Base-by-base conservation (phyloP, 2,329 filamentous ascomycete species). In the Samsoniella hepiali region DNA sequence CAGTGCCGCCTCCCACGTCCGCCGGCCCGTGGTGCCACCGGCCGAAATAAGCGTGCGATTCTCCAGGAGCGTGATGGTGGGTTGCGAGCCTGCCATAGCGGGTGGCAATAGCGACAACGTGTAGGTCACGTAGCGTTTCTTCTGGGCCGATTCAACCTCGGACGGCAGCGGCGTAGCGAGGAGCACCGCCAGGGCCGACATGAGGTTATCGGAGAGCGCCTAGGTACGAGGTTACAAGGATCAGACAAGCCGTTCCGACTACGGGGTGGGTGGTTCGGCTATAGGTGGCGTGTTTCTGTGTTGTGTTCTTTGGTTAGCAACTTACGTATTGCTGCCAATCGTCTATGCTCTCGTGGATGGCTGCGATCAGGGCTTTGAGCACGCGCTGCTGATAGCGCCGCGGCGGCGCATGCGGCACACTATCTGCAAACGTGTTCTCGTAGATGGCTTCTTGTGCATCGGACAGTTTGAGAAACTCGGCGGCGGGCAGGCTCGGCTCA, bases 321-420 rank as follows among this genome's bases (percentile, higher is more conserved):
- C 90, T 80, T 89, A 96, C 93, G 88, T 96, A 87, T 81, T 91
- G 82, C 69, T 97, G 91, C 75, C 92, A 93, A 74, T 97, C 87
- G 63, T 85, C 81, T 55, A 96, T 91, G 40, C 89, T 85, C 36
- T 81, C 78, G 74, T 97, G 91, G 59, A 97, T 87, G 63, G 81
- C 84, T 8, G 81, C 76, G 13, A 92, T 78, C 40, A 97, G 80
- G 66, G 86, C 79, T 73, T 96, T 97, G 58, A 97, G 76, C 1
- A 91, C 84, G 64, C 86, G 84, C 17, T 89, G 75, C 68, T 88
- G 86, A 72, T 96, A 96, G 58, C 88, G 79, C 27, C 81, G 78
- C 22, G 90, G 90, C 8, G 84, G 78, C 69, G 84, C 82, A 57
- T 78, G 74, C 56, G 86, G 71, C 1, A 76, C 78, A 49, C 82